Evolutionary conservation across 129 eudicot genomes (phyloP), one percentile per base, ranked within the genome.

Genomic region (Kitagawia praeruptora): DNA sequence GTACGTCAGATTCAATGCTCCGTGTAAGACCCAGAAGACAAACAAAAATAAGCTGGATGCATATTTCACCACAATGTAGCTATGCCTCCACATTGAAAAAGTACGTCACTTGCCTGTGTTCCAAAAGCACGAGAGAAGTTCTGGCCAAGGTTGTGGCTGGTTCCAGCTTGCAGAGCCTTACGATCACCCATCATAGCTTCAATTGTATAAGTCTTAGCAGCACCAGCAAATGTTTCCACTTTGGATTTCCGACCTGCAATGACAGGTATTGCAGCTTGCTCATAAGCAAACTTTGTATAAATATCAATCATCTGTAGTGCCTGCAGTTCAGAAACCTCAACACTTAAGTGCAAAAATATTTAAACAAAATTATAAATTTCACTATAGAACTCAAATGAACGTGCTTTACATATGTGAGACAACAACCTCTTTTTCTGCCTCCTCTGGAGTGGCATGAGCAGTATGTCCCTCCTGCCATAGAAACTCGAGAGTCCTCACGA

Each of bases 111-210:
- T 28, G 34, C 77, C 77, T 75, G 58, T 45, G 99, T 90, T 77
- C 87, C 92, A 88, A 96, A 96, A 78, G 98, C 99, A 83, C 93
- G 95, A 7, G 99, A 96, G 81, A 96, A 96, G 69, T 96, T 96
- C 80, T 96, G 99, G 41, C 99, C 99, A 73, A 96, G 95, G 84
- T 92, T 92, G 78, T 96, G 99, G 84, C 99, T 96, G 39, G 99
- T 96, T 75, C 99, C 98, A 76, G 99, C 98, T 84, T 92, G 99
- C 82, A 96, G 79, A 82, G 99, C 98, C 84, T 96, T 96, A 78
- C 89, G 86, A 77, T 96, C 99, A 81, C 99, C 99, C 99, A 96
- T 96, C 99, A 96, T 96, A 84, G 99, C 99, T 85, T 96, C 99
- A 77, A 96, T 92, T 10, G 99, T 96, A 80, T 92, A 96, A 46